Base-by-base conservation (phyloP, 2,329 filamentous ascomycete genomes). In the Colletotrichum sp. region DNA sequence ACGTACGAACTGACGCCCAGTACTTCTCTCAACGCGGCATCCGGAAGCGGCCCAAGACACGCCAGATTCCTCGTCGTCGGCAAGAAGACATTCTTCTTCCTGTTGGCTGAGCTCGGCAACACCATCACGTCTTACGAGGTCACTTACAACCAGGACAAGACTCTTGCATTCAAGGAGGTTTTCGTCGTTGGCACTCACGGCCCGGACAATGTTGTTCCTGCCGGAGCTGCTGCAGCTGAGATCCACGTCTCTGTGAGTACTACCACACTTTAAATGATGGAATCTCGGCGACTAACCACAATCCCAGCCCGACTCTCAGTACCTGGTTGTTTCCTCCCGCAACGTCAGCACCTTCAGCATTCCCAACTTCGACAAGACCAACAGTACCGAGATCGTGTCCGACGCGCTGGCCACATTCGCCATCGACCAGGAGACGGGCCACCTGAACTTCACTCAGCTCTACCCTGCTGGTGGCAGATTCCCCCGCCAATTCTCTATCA, bases 401-500 rank as follows among this genome's bases (percentile, higher is more conserved):
- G 93, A 95, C 81, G 90, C 93, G 2, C 83, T 96, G 66, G 88
- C 93, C 71, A 92, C 87, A 70, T 95, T 92, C 85, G 80, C 85
- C 68, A 89, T 95, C 77, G 83, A 91, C 78, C 76, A 81, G 3
- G 76, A 81, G 13, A 89, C 88, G 21, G 93, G 93, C 8, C 85
- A 83, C 2, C 85, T 95, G 26, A 83, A 80, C 1, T 88, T 91
- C 74, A 82, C 90, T 3, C 89, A 93, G 79, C 86, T 92, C 21
- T 88, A 89, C 16, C 87, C 93, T 0, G 89, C 92, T 0, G 92
- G 93, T 64, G 95, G 94, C 3, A 83, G 85, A 7, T 89, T 88
- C 71, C 94, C 94, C 0, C 89, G 94, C 21, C 92, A 94, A 30
- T 93, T 95, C 81, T 90, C 89, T 64, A 84, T 95, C 72, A 95